phyloP scores from a whole-genome alignment of 257 asterid species.

The Przewalskia tangutica region DNA sequence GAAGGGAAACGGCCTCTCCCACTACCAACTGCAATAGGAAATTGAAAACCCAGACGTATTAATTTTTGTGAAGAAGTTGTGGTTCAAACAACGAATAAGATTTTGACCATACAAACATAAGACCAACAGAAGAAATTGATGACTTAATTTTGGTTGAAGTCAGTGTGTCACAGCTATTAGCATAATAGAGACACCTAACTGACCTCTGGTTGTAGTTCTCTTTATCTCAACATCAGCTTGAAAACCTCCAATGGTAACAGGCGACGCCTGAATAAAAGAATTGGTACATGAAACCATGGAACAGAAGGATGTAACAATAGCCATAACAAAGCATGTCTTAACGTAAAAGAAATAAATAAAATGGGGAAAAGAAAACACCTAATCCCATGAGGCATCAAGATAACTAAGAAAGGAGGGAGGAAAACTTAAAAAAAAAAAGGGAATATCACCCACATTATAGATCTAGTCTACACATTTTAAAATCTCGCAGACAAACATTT shows the following conservation, averaged over 20 bases:
- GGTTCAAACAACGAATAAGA: not conserved
- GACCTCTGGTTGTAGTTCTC: conserved; percentile 70
- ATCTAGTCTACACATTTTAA: not conserved
- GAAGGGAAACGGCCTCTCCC: conserved; percentile 52
- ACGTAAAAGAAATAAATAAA: not conserved
- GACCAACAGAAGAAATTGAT: not conserved
- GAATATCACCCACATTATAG: not conserved
- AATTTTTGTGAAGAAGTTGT: not conserved
- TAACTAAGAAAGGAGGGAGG: not conserved
- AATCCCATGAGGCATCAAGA: not conserved
- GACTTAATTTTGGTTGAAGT: not conserved
- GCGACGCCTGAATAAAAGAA: conserved; percentile 49
- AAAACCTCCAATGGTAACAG: conserved; percentile 46
- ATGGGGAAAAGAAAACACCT: not conserved
- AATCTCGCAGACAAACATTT: not conserved
- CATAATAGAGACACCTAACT: conserved; percentile 6
- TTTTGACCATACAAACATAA: no score
- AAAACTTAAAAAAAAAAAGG: not conserved
- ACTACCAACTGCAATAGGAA: conserved; percentile 39
- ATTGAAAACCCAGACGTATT: not conserved
- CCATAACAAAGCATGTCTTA: not conserved
- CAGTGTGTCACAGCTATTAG: not conserved
- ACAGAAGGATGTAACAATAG: not conserved
- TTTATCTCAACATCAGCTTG: conserved; percentile 68
- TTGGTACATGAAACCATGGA: not conserved